These are phyloP conservation scores for Ustilago bromivora DNA, from an alignment of 1,284 basidiomycete genomes.

Conservation along the genomic window DNA sequence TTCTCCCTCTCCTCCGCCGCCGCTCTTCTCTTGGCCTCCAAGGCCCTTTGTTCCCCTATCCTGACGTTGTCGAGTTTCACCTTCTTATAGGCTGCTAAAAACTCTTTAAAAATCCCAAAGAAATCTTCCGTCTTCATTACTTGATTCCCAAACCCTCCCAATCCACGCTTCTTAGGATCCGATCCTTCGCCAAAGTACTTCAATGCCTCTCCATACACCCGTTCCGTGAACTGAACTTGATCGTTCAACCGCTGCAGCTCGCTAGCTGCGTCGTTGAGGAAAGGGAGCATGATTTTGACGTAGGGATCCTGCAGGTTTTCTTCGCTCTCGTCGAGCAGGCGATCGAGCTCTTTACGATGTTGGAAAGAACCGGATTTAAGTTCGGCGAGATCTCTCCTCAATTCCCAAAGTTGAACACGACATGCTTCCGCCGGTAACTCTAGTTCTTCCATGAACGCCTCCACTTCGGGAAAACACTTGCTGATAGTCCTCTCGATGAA, in stretches of 20 bases:
- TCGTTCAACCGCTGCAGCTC: conserved; percentile 63
- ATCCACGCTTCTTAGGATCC: conserved; percentile 66
- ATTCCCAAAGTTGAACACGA: conserved; percentile 72
- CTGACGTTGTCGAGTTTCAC: conserved; percentile 64
- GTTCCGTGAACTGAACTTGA: conserved; percentile 66
- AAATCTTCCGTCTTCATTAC: conserved; percentile 68
- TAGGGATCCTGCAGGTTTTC: conserved; percentile 66
- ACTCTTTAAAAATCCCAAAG: conserved; percentile 70
- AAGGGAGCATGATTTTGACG: conserved; percentile 68
- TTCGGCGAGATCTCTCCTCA: conserved; percentile 68
- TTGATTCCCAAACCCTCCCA: conserved; percentile 57
- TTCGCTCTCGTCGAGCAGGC: conserved; percentile 65
- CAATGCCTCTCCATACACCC: conserved; percentile 64
- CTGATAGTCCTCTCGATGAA: conserved; percentile 91
- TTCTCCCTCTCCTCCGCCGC: conserved; percentile 66
- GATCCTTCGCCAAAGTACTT: conserved; percentile 68
- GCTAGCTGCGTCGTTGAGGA: conserved; percentile 59
- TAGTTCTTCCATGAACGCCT: conserved; percentile 88
- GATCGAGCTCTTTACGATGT: conserved; percentile 67
- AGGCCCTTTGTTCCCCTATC: conserved; percentile 63
- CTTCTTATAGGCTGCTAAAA: conserved; percentile 67
- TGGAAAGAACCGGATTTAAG: conserved; percentile 67
- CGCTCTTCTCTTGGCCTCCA: conserved; percentile 66
- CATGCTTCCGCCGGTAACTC: conserved; percentile 91
- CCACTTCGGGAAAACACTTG: conserved; percentile 88